A percentile compares a stretch with the other conserved stretches of the same genome.
Evolutionary conservation across 192 early-diverging fungal species (phyloP).

Genomic region (Polychytrium aggregatum): DNA sequence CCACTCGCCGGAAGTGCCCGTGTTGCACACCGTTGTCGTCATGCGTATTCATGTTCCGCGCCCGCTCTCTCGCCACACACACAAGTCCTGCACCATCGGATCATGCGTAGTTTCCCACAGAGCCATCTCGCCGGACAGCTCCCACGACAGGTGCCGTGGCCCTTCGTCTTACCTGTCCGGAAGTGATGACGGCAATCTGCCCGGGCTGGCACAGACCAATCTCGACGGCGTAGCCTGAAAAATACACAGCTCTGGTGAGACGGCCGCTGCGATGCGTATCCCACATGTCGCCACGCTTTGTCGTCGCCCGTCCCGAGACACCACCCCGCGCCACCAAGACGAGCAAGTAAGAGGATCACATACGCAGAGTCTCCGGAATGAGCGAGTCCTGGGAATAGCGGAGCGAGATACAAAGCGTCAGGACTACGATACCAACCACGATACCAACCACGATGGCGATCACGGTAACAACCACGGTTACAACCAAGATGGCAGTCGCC

Average conservation of each 20-base stretch:
- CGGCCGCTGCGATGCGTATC: background rate
- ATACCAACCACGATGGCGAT: background rate
- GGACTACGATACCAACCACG: background rate
- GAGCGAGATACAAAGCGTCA: background rate
- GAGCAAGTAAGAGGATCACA: background rate
- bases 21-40: too few relatives aligned
- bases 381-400: background rate
- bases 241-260: background rate
- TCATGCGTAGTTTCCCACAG: too few relatives aligned
- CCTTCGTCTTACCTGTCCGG: conserved; percentile 33
- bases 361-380: background rate
- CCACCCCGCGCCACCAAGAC: too few relatives aligned
- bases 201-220: conserved; percentile 40
- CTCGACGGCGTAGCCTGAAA: conserved; percentile 32
- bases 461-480: conserved; percentile 3
- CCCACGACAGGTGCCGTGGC: too few relatives aligned
- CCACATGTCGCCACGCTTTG: too few relatives aligned
- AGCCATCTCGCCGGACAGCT: too few relatives aligned
- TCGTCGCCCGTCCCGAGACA: too few relatives aligned
- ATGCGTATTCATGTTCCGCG: too few relatives aligned
- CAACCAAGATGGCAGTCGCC: conserved; percentile 27
- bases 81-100: too few relatives aligned
- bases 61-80: too few relatives aligned
- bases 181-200: conserved; percentile 45
- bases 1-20: too few relatives aligned